phyloP scores from a whole-genome alignment of 2,329 filamentous ascomycete genomes.

The Alternaria dauci region DNA sequence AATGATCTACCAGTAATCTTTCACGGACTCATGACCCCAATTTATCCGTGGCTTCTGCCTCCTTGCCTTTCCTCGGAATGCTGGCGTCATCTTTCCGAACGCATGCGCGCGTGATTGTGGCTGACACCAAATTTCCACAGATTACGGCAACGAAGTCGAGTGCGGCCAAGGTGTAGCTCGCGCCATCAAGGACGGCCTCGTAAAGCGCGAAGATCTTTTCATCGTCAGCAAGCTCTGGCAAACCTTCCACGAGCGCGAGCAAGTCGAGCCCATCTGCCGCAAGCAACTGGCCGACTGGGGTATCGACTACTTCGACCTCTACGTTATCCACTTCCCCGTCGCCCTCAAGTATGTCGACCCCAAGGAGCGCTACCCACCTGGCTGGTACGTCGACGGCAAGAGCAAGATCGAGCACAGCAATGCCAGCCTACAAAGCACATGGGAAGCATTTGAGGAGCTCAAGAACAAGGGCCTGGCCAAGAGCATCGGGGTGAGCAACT shows the following conservation, averaged over 20 bases:
- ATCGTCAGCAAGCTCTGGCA: constrained; percentile 95
- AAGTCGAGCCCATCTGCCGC: constrained; percentile 78
- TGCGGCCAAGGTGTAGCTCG: constrained; percentile 48
- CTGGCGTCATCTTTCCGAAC: constrained; percentile 22
- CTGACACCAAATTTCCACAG: constrained; percentile 23
- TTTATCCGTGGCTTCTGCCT: constrained; percentile 31
- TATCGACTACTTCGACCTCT: constrained; percentile 52
- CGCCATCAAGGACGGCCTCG: constrained; percentile 50
- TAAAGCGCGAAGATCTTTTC: constrained; percentile 76
- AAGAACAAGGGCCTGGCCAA: constrained; percentile 46
- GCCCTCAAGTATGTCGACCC: constrained; percentile 68
- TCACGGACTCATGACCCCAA: constrained; percentile 19
- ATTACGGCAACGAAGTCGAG: constrained; percentile 52
- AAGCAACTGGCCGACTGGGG: constrained; percentile 55
- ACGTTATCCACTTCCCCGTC: constrained; percentile 87
- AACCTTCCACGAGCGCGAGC: constrained; percentile 83
- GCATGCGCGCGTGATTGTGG: not conserved
- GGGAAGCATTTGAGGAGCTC: constrained; percentile 54
- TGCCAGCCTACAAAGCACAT: constrained; percentile 47
- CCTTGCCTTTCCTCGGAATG: constrained; percentile 26
- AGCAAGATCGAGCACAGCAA: constrained; percentile 50
- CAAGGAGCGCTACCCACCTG: constrained; percentile 47
- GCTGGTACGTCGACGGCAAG: constrained; percentile 47
- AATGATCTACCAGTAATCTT: constrained; percentile 1
- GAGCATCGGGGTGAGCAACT: constrained; percentile 51